Base-by-base conservation (phyloP, 805 yeast species). In the Candida stauntonica region DNA sequence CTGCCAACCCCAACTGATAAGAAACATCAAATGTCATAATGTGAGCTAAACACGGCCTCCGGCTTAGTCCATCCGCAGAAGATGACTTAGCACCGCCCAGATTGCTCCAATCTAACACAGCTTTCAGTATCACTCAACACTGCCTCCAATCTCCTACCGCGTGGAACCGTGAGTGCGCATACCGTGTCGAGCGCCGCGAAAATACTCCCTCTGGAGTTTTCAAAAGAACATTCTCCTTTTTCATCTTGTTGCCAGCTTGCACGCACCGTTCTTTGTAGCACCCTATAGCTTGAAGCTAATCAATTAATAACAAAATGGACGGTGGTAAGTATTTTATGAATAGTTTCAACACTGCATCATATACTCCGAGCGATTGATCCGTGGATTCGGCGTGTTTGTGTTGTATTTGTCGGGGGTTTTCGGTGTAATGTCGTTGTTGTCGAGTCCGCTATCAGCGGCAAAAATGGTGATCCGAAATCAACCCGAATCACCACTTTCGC, bases 271-370 rank as follows among this genome's bases (percentile, higher is more conserved):
- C 24, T 17, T 26, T 18, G 13, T 35, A 14, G 7, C 11, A 35
- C 29, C 35, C 35, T 17, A 29, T 30, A 39, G 38, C 43, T 33
- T 15, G 20, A 35, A 31, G 41, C 39, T 33, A 39, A 31, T 36
- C 37, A 42, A 38, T 33, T 29, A n/a, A 46, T 18, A 15, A 31
- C 39, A 50, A 50, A 50, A 50, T 50, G 54, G 54, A 47, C 48
- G 51, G 50, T 35, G 54, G 54, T 50, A 47, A 35, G 54, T 49
- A 37, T 30, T n/a, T 4, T n/a, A 16, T 29, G 12, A 13, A 5
- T 13, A 5, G 4, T 13, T 13, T 26, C n/a, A 31, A 13, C 27
- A 12, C 12, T 24, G 11, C 20, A 5, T 14, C 15, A 11, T 15
- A n/a, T 32, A 14, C 11, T 16, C 5, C 24, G 24, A 11, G 9